These are phyloP conservation scores for Talaromyces sp. DNA, from an alignment of 2,329 filamentous ascomycete genomes.

Conservation along the genomic window DNA sequence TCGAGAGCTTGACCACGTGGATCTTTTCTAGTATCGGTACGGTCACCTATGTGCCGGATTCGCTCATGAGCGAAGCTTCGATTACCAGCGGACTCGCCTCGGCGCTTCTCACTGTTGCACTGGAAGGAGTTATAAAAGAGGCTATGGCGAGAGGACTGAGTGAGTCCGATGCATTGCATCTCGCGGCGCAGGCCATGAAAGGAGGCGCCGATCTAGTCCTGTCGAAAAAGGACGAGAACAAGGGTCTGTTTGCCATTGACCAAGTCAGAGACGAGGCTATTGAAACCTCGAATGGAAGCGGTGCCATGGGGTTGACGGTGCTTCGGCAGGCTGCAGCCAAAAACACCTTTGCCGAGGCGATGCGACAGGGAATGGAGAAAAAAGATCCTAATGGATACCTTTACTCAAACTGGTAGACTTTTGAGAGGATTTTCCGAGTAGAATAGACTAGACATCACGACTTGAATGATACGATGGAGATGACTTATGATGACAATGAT, in stretches of 20 bases:
- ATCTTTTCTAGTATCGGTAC: constrained; percentile 11
- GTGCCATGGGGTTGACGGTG: constrained; percentile 1
- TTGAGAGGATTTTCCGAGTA: background rate
- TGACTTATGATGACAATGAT: background rate
- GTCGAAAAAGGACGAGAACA: constrained; percentile 7
- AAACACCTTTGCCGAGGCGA: constrained; percentile 7
- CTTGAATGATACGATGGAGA: background rate
- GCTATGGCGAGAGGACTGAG: constrained; percentile 5
- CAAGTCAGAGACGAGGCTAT: constrained; percentile 7
- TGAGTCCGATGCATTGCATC: constrained; percentile 6
- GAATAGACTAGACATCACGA: background rate
- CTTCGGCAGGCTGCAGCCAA: constrained; percentile 6
- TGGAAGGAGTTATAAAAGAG: constrained; percentile 11
- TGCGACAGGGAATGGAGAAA: constrained; percentile 10
- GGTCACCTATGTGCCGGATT: constrained; percentile 5
- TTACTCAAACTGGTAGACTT: constrained; percentile 9
- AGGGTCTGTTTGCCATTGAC: constrained; percentile 8
- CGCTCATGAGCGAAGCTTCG: constrained; percentile 6
- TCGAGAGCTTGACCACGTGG: constrained; percentile 8
- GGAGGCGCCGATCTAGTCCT: constrained; percentile 7
- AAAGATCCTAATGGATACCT: constrained; percentile 5
- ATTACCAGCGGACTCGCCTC: constrained; percentile 7
- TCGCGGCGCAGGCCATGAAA: constrained; percentile 11
- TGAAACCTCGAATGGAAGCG: constrained; percentile 6
- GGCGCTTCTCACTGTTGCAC: constrained; percentile 7